Evolutionary conservation across 1,284 basidiomycete genomes (phyloP), one percentile per base, ranked within the genome.

Genomic region (Leccinum subatratum): DNA sequence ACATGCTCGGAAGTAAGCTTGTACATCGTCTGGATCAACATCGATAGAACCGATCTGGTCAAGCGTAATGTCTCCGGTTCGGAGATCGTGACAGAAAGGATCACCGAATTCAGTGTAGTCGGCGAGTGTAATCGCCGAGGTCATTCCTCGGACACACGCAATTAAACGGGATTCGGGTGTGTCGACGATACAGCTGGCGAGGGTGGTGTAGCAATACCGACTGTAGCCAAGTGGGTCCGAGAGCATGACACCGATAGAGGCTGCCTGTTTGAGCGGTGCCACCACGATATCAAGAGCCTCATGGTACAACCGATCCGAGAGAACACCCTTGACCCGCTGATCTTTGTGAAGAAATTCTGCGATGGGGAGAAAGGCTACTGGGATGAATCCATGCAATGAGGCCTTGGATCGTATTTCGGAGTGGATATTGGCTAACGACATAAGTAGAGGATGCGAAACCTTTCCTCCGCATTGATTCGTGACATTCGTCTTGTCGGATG

Each of bases 401-500:
- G 71, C 67, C 61, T 79, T 79, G 37, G 68, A 70, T 2, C 71
- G 68, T 60, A 76, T 68, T 12, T 74, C 72, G 67, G 71, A 71
- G 25, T 70, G 59, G 4, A 80, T 70, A 63, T 80, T 79, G 8
- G 77, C 76, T 4, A 78, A 62, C 12, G 65, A 72, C 30, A 79
- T 70, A 12, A 79, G 71, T 5, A 79, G 66, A 2, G 78, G 78
- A 66, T 81, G 76, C 0, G 76, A 76, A 1, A 63, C 57, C 25
- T 71, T 68, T 51, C 75, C 69, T 9, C 78, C 75, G 11, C 73
- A 77, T 68, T 75, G 73, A 4, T 69, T 67, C 6, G 79, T 75
- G 3, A 80, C 71, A 30, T 70, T 74, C 1, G 74, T 79, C 63
- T 79, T 79, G 62, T 79, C 75, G 0, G 74, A 76, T 0, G 74